Conservation (phyloP, 345 rosid genomes). For the Stellera chamaejasme region DNA sequence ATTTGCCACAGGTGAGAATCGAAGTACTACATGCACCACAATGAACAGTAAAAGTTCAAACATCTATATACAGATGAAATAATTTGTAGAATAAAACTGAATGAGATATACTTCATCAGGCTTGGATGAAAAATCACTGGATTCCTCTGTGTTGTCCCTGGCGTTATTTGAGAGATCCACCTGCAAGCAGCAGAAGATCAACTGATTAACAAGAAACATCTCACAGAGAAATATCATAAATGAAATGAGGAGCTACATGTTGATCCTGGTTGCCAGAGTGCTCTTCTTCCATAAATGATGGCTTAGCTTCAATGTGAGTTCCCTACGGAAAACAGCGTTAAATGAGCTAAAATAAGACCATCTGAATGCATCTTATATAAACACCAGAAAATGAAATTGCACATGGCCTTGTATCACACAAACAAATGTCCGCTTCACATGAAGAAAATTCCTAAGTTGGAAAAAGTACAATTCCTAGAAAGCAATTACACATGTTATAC, state of each 20-base stretch:
- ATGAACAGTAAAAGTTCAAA: too few relatives aligned
- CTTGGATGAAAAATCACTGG: conserved; percentile 22
- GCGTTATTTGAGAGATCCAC: conserved; percentile 30
- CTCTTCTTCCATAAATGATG: conserved; percentile 35
- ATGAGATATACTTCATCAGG: conserved; percentile 37
- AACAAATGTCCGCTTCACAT: not conserved
- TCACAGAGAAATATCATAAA: conserved; percentile 4
- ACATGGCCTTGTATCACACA: not conserved
- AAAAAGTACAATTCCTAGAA: conserved; percentile 7
- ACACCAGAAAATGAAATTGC: too few relatives aligned
- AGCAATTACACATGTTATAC: conserved; percentile 1
- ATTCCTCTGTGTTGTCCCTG: conserved; percentile 19
- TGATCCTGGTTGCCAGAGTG: conserved; percentile 29
- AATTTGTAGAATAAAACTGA: conserved; percentile 1
- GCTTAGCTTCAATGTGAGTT: conserved; percentile 44
- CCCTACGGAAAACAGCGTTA: conserved; percentile 22
- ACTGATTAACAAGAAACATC: conserved; percentile 11
- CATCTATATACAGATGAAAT: too few relatives aligned
- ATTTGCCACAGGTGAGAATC: too few relatives aligned
- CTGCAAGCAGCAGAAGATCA: conserved; percentile 31
- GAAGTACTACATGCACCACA: too few relatives aligned
- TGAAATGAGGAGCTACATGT: conserved; percentile 27
- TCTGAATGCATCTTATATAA: too few relatives aligned
- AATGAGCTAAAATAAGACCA: too few relatives aligned
- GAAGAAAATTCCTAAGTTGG: not conserved